Evolutionary conservation across 352 stramenopile species (phyloP).

Genomic region (Phytophthora pseudosyringae): DNA sequence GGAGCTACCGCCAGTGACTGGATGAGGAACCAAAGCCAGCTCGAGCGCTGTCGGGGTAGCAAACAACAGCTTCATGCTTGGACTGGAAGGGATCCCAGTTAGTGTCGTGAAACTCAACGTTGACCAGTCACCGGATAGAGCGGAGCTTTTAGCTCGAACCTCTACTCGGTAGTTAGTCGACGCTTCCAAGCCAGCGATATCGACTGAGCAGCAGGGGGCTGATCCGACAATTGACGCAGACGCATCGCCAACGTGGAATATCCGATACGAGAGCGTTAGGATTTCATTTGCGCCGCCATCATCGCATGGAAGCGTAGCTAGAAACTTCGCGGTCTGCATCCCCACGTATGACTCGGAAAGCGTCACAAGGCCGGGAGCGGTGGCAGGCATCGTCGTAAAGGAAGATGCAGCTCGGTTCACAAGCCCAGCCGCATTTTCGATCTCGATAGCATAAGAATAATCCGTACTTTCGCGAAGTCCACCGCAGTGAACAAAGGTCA

Average conservation of each 20-base stretch:
- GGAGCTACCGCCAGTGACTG: conserved; percentile 11
- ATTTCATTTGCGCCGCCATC: conserved; percentile 23
- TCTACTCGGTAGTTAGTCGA: conserved; percentile 33
- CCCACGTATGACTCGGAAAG: conserved; percentile 17
- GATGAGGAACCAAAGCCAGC: conserved; percentile 30
- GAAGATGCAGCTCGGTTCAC: conserved; percentile 26
- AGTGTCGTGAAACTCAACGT: conserved; percentile 33
- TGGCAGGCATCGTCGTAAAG: conserved; percentile 33
- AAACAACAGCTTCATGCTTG: conserved; percentile 29
- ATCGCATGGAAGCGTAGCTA: conserved; percentile 40
- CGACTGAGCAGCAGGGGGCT: conserved; percentile 7
- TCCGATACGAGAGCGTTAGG: conserved; percentile 7
- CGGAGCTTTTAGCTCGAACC: conserved; percentile 24
- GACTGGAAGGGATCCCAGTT: conserved; percentile 34
- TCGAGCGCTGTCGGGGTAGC: conserved; percentile 33
- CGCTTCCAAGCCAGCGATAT: conserved; percentile 25
- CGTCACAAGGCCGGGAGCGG: conserved; percentile 13
- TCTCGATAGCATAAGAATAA: conserved; percentile 53
- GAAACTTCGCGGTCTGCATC: conserved; percentile 22
- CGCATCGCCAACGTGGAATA: conserved; percentile 11
- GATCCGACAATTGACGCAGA: conserved; percentile 31
- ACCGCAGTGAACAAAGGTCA: conserved; percentile 46
- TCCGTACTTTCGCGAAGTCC: conserved; percentile 21
- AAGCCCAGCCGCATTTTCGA: conserved; percentile 50
- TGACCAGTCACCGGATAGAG: conserved; percentile 38